Evolutionary conservation across 306 rosid species (phyloP).

Genomic region (Vigna angularis): DNA sequence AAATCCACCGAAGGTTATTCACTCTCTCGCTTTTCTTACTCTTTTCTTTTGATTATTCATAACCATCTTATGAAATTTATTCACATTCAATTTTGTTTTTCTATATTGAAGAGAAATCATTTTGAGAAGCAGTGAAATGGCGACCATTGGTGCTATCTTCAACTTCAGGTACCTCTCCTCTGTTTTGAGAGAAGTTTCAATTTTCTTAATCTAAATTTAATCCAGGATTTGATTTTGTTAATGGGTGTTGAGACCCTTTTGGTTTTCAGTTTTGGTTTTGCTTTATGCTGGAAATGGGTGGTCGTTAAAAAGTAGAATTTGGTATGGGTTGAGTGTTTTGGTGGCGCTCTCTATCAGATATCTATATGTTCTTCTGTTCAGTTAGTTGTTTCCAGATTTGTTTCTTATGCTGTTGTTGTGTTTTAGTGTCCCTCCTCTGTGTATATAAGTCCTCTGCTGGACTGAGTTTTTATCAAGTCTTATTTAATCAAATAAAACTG

Average conservation of each 20-base stretch:
- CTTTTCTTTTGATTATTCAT: not conserved
- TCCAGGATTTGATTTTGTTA: not conserved
- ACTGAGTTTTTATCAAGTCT: too few species aligned
- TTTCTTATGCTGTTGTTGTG: too few species aligned
- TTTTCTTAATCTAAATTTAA: not conserved
- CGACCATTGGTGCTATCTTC: conserved; percentile 82
- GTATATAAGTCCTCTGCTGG: too few species aligned
- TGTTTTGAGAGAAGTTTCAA: not conserved
- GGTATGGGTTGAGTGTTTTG: conserved; percentile 29
- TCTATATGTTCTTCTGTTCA: too few species aligned
- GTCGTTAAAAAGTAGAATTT: not conserved
- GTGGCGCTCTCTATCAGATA: conserved; percentile 8
- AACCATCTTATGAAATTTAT: conserved; percentile 30
- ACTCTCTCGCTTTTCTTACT: not conserved
- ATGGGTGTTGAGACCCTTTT: conserved; percentile 4
- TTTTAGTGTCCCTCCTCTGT: too few species aligned
- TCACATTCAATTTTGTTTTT: not conserved
- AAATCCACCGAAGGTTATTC: conserved; percentile 46
- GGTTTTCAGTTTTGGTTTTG: not conserved
- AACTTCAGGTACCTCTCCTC: conserved; percentile 62
- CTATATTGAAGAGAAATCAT: conserved; percentile 60
- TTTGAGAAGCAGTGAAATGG: conserved; percentile 80
- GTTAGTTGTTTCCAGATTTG: too few species aligned
- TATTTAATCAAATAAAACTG: too few species aligned
- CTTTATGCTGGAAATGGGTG: not conserved